Conservation (phyloP, 768 basidiomycete genomes). For the Psilocybe cyanescens region DNA sequence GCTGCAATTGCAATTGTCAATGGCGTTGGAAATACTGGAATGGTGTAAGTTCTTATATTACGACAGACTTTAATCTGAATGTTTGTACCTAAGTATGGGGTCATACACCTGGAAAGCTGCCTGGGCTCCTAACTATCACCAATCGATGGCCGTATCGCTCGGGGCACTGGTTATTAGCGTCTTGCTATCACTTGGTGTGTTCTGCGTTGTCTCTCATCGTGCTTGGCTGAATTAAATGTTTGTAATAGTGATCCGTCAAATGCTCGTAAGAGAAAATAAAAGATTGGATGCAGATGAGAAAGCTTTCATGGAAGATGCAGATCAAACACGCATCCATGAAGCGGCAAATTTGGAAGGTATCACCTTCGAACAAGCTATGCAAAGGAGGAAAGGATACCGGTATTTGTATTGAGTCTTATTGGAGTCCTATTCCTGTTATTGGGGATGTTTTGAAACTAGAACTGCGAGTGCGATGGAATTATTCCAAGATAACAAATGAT, state of each 20-base stretch:
- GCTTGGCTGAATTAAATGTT: background rate
- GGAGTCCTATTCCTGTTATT: no score
- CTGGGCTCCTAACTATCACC: conserved; percentile 67
- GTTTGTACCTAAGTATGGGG: conserved; percentile 44
- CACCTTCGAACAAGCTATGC: conserved; percentile 61
- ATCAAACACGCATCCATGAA: conserved; percentile 55
- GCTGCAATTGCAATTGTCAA: conserved; percentile 69
- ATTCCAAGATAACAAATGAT: no score
- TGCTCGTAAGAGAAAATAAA: conserved; percentile 57
- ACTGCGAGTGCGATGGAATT: no score
- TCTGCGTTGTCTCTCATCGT: background rate
- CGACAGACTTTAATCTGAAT: background rate
- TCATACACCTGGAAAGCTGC: conserved; percentile 62
- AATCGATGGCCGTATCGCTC: conserved; percentile 56
- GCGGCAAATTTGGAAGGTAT: conserved; percentile 64
- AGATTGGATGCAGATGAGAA: conserved; percentile 53
- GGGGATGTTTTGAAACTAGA: no score
- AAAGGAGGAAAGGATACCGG: conserved; percentile 58
- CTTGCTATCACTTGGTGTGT: conserved; percentile 34
- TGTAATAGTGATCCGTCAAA: conserved; percentile 40
- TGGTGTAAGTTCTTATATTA: conserved; percentile 44
- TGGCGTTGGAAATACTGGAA: conserved; percentile 58
- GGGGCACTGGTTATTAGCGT: conserved; percentile 37
- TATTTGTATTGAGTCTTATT: conserved; percentile 51
- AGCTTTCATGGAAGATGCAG: conserved; percentile 43